Percentiles rank a stretch among this genome's conserved stretches.
Conservation (phyloP, 2,329 filamentous ascomycete species). For the Botryotinia narcissicola region DNA sequence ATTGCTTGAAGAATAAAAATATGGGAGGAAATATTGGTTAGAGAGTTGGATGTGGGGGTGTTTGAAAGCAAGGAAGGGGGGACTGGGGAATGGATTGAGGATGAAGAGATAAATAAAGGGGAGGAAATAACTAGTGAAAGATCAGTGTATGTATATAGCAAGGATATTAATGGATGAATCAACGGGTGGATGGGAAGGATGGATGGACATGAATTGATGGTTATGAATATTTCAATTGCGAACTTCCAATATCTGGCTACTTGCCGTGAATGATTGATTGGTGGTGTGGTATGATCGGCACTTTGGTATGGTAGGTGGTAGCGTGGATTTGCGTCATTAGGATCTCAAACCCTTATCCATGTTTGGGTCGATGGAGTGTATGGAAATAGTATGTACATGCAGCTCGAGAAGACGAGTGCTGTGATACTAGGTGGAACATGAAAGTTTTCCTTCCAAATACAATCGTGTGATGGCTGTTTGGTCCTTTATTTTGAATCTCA, state of each 20-base stretch:
- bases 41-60: not conserved
- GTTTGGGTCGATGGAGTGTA: not conserved
- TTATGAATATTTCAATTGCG: slow-evolving; percentile 1
- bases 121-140: not conserved
- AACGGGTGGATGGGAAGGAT: not conserved
- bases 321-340: not conserved
- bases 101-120: not conserved
- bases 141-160: slow-evolving; percentile 6
- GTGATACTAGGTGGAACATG: not conserved
- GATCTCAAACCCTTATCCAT: not conserved
- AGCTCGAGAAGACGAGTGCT: not conserved
- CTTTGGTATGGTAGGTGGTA: not conserved
- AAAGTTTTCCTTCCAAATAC: not conserved
- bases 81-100: not conserved
- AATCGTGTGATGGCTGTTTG: not conserved
- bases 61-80: not conserved
- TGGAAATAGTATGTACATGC: not conserved
- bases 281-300: not conserved
- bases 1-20: not conserved
- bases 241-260: not conserved
- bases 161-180: slow-evolving; percentile 11
- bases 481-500: no score
- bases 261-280: not conserved
- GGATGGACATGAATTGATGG: slow-evolving; percentile 4
- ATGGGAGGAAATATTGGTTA: not conserved